These are phyloP conservation scores for Eucalyptus sideroxylon DNA, from an alignment of 345 rosid genomes.

Conservation along the genomic window DNA sequence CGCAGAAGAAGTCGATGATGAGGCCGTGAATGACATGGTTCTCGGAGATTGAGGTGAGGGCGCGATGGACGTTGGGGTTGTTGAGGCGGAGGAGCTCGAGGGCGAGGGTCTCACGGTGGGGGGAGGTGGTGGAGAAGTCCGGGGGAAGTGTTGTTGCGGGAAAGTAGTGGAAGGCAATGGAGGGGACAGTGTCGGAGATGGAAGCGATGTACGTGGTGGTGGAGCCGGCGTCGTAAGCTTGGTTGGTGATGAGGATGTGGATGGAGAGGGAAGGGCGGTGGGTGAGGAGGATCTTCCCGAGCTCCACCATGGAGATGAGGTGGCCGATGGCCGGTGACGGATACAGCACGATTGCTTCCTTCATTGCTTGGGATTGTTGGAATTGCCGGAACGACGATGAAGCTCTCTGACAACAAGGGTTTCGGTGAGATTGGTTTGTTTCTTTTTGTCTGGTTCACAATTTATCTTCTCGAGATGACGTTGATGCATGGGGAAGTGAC, in stretches of 20 bases:
- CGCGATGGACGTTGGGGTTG: slow-evolving; percentile 21
- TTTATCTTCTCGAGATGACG: background rate
- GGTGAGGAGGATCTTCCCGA: slow-evolving; percentile 36
- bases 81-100: slow-evolving; percentile 19
- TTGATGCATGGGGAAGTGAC: no score
- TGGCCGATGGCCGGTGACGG: slow-evolving; percentile 67
- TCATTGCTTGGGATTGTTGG: background rate
- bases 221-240: slow-evolving; percentile 26
- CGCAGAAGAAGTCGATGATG: slow-evolving; percentile 37
- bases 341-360: slow-evolving; percentile 39
- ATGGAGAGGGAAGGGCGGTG: slow-evolving; percentile 37
- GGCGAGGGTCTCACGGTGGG: slow-evolving; percentile 14
- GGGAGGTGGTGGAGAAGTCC: slow-evolving; percentile 2
- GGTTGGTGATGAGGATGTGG: slow-evolving; percentile 28
- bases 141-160: slow-evolving; percentile 7
- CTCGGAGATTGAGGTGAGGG: slow-evolving; percentile 21
- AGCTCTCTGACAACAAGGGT: background rate
- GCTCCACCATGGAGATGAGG: slow-evolving; percentile 63
- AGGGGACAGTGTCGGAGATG: slow-evolving; percentile 21
- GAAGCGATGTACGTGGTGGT: slow-evolving; percentile 19
- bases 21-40: slow-evolving; percentile 11
- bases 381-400: background rate
- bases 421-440: background rate
- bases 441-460: background rate
- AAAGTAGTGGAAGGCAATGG: slow-evolving; percentile 36